Percentiles rank a stretch among this genome's conserved stretches.
Evolutionary conservation across 31 red algal genomes (phyloP).

Genomic region (Endocladia muricata): DNA sequence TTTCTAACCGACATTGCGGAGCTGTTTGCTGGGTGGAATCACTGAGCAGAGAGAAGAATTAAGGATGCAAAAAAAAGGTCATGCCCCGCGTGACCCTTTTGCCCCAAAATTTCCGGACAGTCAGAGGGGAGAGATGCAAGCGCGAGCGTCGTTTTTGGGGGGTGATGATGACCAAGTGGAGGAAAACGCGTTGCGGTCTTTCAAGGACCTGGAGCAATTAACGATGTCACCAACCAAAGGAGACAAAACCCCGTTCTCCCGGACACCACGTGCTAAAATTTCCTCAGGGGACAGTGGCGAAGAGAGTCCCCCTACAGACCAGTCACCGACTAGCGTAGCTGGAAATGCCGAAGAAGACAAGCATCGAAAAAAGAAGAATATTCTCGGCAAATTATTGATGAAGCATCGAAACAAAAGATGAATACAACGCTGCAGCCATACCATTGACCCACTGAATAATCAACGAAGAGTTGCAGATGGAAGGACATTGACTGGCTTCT

Average conservation of each 20-base stretch:
- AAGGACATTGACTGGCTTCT: background rate
- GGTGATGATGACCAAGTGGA: conserved; percentile 21
- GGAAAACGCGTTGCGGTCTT: conserved; percentile 7
- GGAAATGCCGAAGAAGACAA: background rate
- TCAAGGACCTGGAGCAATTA: conserved; percentile 7
- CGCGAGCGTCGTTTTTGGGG: conserved; percentile 46
- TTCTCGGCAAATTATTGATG: background rate
- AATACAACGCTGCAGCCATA: too few species aligned
- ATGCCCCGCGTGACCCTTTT: too few species aligned
- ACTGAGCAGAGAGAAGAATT: too few species aligned
- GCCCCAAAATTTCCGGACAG: conserved; percentile 51
- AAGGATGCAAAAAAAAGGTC: too few species aligned
- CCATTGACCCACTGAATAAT: too few species aligned
- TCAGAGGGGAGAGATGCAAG: conserved; percentile 40
- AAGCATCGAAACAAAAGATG: background rate
- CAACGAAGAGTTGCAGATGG: background rate
- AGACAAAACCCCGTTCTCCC: conserved; percentile 38
- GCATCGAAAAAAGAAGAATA: background rate
- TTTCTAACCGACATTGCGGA: too few species aligned
- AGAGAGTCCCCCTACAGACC: background rate
- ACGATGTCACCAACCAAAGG: conserved; percentile 33
- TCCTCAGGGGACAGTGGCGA: too few species aligned
- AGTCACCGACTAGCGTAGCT: background rate
- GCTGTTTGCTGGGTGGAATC: too few species aligned
- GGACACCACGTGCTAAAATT: conserved; percentile 41